Evolutionary conservation across 2,329 filamentous ascomycete species (phyloP), one percentile per base, ranked within the genome.

Genomic region (Fonsecaea monophora): DNA sequence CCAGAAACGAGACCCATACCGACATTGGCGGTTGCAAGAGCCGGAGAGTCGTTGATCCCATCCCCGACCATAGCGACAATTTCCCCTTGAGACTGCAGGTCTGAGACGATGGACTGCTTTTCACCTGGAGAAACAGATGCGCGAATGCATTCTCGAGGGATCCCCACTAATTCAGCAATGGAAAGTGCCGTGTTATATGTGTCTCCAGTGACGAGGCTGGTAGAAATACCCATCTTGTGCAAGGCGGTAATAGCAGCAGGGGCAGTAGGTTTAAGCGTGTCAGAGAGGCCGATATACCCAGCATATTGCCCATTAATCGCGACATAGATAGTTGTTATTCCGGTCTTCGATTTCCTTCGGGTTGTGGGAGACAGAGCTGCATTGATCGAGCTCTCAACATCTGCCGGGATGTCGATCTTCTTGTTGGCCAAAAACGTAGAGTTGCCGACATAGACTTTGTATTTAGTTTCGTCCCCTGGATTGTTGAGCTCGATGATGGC

Each of bases 31-130:
- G 93, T 96, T 0, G 93, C 95, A 10, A 99, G 87, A 0, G 95
- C 95, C 0, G 95, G 95, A 0, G 93, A 97, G 81, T 99, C 95
- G 79, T 99, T 99, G 85, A 99, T 97, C 50, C 95, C 95, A 78
- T 99, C 95, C 60, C 95, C 94, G 13, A 98, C 94, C 95, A 99
- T 99, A 72, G 92, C 95, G 32, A 98, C 92, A 58, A 90, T 83
- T 73, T 93, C 87, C 68, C 92, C 92, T 59, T 84, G 79, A 0
- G 84, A 82, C 80, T 97, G 92, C 18, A 98, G 85, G 62, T 90
- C 82, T 58, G 88, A 86, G 73, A 99, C 85, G 72, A 98, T 96
- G 34, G 86, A 83, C 77, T 96, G 94, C 77, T 99, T 99, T 80
- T 96, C 91, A 70, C 92, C 90, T 0, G 95, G 95, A 3, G 91